Evolutionary conservation across 2,329 filamentous ascomycete genomes (phyloP).

Genomic region (Ceratocystis albifundus): DNA sequence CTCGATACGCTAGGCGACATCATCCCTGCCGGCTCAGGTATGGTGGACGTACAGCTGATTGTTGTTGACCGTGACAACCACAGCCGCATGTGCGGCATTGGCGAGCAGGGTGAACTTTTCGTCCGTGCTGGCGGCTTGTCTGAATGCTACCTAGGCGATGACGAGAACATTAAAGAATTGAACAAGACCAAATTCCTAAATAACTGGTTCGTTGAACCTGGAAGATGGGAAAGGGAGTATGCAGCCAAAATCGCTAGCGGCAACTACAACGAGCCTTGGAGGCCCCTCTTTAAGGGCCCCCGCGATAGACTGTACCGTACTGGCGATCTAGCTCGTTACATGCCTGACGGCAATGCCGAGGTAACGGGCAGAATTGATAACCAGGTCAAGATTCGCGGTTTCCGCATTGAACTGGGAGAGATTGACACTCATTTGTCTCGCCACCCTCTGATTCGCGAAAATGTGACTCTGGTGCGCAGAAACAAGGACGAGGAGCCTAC

Average conservation of each 20-base stretch:
- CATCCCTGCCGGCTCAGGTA: slow-evolving; percentile 74
- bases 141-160: slow-evolving; percentile 60
- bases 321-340: slow-evolving; percentile 73
- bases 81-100: slow-evolving; percentile 61
- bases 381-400: slow-evolving; percentile 93
- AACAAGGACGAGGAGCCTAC: slow-evolving; percentile 76
- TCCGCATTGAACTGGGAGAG: slow-evolving; percentile 87
- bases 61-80: slow-evolving; percentile 61
- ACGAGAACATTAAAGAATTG: slow-evolving; percentile 43
- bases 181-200: slow-evolving; percentile 66
- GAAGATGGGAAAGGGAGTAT: slow-evolving; percentile 43
- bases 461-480: slow-evolving; percentile 71
- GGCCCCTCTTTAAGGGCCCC: slow-evolving; percentile 65
- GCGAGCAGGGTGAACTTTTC: slow-evolving; percentile 75
- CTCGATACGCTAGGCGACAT: slow-evolving; percentile 48
- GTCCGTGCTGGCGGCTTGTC: slow-evolving; percentile 73
- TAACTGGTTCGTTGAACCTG: slow-evolving; percentile 76
- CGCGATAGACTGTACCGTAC: slow-evolving; percentile 78
- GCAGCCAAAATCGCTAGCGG: slow-evolving; percentile 20
- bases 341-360: slow-evolving; percentile 58
- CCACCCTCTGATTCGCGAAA: slow-evolving; percentile 67
- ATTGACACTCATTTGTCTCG: slow-evolving; percentile 75
- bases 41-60: slow-evolving; percentile 78
- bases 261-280: slow-evolving; percentile 52
- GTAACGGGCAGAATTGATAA: slow-evolving; percentile 71